These are phyloP conservation scores for Hypomyces rosellus DNA, from an alignment of 2,329 filamentous ascomycete species.

Conservation along the genomic window DNA sequence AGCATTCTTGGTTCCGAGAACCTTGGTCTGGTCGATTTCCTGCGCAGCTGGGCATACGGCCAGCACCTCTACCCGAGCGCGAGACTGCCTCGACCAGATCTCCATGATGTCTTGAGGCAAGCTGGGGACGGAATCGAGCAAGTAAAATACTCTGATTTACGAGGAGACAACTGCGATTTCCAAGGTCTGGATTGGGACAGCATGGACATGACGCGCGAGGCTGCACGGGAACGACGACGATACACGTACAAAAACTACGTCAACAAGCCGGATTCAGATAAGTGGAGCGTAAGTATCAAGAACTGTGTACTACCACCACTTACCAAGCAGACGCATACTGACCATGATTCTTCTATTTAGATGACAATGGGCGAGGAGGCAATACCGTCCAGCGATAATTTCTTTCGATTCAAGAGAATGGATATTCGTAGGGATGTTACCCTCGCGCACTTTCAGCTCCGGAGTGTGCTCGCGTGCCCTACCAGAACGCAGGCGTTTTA, in stretches of 20 bases:
- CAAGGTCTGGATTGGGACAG: constrained; percentile 54
- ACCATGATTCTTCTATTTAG: constrained; percentile 3
- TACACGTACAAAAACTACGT: constrained; percentile 52
- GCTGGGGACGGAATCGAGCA: constrained; percentile 16
- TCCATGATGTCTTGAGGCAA: constrained; percentile 28
- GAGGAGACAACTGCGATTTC: constrained; percentile 50
- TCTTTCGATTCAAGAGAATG: constrained; percentile 54
- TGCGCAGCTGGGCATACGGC: constrained; percentile 41
- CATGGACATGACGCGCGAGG: constrained; percentile 43
- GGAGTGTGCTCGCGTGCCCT: constrained; percentile 54
- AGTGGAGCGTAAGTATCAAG: constrained; percentile 39
- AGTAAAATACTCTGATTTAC: constrained; percentile 39
- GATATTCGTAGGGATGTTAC: constrained; percentile 47
- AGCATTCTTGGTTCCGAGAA: constrained; percentile 43
- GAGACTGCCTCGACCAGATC: constrained; percentile 23
- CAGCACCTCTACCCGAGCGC: constrained; percentile 5
- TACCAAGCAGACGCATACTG: not conserved
- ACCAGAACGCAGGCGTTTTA: constrained; percentile 53
- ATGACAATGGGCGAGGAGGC: constrained; percentile 17
- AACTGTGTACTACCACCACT: not conserved
- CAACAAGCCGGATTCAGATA: constrained; percentile 43
- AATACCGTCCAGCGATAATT: constrained; percentile 39
- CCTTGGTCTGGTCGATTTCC: constrained; percentile 42
- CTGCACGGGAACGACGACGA: constrained; percentile 42
- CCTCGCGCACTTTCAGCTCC: constrained; percentile 60